Conservation (phyloP, 2,329 filamentous ascomycete species). For the Dissoconium aciculare region DNA sequence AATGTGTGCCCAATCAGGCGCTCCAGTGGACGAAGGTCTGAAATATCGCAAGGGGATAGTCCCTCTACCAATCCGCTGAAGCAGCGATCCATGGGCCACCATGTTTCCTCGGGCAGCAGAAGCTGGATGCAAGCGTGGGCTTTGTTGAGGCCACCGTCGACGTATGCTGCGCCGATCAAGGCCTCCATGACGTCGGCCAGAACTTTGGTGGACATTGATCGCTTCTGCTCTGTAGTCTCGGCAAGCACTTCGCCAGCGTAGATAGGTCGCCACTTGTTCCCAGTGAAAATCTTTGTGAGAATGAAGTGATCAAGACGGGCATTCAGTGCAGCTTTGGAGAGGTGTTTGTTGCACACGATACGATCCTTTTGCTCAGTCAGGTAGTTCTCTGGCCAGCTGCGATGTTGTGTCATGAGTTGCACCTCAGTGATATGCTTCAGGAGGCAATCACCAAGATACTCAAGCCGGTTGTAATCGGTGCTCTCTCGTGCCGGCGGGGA, state of each 20-base stretch:
- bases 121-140: conserved; percentile 49
- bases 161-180: conserved; percentile 59
- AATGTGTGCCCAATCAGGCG: conserved; percentile 58
- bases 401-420: conserved; percentile 46
- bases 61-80: conserved; percentile 6
- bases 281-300: conserved; percentile 50
- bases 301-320: conserved; percentile 59
- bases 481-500: conserved; percentile 44
- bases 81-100: conserved; percentile 8
- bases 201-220: conserved; percentile 54
- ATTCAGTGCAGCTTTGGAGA: conserved; percentile 49
- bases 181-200: conserved; percentile 82
- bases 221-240: conserved; percentile 13
- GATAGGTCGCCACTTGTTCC: conserved; percentile 55
- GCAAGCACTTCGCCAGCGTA: conserved; percentile 26
- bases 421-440: conserved; percentile 60
- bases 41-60: conserved; percentile 10
- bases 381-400: conserved; percentile 60
- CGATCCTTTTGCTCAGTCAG: conserved; percentile 53
- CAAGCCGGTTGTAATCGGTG: conserved; percentile 65
- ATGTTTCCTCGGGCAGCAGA: conserved; percentile 44
- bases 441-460: conserved; percentile 74
- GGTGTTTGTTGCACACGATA: conserved; percentile 56
- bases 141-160: conserved; percentile 51
- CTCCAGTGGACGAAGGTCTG: conserved; percentile 43